phyloP scores from a whole-genome alignment of 495 filamentous ascomycete genomes.

The Penicilliopsis zonata region DNA sequence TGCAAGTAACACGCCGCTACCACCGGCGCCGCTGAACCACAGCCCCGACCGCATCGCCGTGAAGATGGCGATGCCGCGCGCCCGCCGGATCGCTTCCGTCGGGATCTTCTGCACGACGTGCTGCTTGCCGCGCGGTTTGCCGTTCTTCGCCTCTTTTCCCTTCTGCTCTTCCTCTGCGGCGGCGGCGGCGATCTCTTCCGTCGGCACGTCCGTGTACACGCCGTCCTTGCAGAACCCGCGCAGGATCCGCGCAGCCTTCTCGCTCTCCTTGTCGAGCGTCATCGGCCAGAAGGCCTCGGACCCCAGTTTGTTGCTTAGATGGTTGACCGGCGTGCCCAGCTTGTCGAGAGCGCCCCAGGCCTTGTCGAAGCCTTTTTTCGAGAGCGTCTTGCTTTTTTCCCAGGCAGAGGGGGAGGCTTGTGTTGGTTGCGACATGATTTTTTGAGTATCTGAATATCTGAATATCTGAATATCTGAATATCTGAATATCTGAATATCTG shows the following conservation, averaged over 20 bases:
- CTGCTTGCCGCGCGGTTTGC: constrained; percentile 52
- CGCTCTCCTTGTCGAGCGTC: constrained; percentile 64
- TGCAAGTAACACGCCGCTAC: constrained; percentile 67
- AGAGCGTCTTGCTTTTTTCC: constrained; percentile 29
- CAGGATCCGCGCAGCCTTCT: constrained; percentile 73
- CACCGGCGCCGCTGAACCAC: constrained; percentile 82
- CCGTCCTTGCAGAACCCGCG: constrained; percentile 70
- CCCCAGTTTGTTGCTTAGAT: constrained; percentile 58
- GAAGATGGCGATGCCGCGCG: constrained; percentile 81
- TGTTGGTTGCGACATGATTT: constrained; percentile 18
- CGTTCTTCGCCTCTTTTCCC: constrained; percentile 32
- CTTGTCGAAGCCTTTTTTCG: constrained; percentile 44
- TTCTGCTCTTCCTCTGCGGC: constrained; percentile 14
- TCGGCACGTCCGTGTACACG: constrained; percentile 35
- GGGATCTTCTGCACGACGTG: constrained; percentile 79
- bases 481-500: too few relatives aligned
- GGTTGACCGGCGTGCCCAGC: constrained; percentile 59
- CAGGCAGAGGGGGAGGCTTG: too few relatives aligned
- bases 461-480: too few relatives aligned
- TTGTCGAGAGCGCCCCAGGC: constrained; percentile 41
- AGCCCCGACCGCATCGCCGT: constrained; percentile 91
- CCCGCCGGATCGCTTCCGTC: constrained; percentile 64
- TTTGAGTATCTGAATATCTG: too few relatives aligned
- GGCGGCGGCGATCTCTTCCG: constrained; percentile 6
- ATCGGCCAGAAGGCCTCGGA: constrained; percentile 77